A percentile compares a stretch with the other conserved stretches of the same genome.
Evolutionary conservation across 495 filamentous ascomycete species (phyloP).

Genomic region (Corynascus novoguineensis): DNA sequence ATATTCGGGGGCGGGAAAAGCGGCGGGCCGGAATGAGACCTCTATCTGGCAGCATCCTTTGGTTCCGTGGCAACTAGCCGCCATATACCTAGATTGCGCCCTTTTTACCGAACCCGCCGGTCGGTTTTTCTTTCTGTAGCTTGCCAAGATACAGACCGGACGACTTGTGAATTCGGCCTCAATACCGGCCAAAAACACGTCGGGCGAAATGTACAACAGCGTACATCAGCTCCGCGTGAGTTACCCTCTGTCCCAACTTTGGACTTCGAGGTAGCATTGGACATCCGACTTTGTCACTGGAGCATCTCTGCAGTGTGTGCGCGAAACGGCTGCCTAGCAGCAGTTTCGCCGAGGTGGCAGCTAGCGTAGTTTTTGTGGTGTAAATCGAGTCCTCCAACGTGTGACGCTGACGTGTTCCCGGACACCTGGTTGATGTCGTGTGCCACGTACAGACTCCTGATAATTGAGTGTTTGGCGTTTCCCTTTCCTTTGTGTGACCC

Average conservation of each 20-base stretch:
- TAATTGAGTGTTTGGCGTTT: not conserved
- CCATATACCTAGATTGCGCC: not conserved
- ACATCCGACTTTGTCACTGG: not conserved
- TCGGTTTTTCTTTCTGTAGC: not conserved
- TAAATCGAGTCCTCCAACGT: not conserved
- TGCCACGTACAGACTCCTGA: not conserved
- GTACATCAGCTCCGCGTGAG: not conserved
- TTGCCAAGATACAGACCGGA: not conserved
- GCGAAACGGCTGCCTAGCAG: not conserved
- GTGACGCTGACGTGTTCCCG: constrained; percentile 1
- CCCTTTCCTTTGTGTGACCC: not conserved
- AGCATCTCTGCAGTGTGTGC: too few species aligned
- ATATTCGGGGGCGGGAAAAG: not conserved
- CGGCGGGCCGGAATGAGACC: not conserved
- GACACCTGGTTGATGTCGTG: not conserved
- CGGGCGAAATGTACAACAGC: not conserved
- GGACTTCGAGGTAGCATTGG: constrained; percentile 1
- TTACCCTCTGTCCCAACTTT: not conserved
- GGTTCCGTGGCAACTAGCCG: not conserved
- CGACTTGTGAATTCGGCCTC: too few species aligned
- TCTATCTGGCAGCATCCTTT: not conserved
- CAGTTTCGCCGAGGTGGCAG: not conserved
- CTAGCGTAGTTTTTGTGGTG: not conserved
- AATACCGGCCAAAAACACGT: not conserved
- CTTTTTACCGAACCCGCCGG: not conserved